These are phyloP conservation scores for Penicillium hesseltinei DNA, from an alignment of 2,329 filamentous ascomycete species.

Conservation along the genomic window DNA sequence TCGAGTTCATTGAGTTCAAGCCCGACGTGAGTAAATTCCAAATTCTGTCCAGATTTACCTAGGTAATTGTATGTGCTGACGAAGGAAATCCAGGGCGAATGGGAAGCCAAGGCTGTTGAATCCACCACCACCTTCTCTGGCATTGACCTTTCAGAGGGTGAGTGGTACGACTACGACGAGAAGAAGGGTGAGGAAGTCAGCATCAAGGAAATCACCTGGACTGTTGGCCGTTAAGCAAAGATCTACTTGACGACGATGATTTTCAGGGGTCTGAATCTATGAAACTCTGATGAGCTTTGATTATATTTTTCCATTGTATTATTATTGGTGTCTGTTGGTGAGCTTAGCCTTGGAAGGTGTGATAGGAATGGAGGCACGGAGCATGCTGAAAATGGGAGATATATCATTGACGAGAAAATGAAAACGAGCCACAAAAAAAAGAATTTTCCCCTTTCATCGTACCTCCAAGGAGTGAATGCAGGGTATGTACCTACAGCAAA, in stretches of 20 bases:
- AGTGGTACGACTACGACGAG: conserved; percentile 98
- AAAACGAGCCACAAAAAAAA: background rate
- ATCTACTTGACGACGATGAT: conserved; percentile 25
- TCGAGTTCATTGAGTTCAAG: conserved; percentile 89
- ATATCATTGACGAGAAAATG: background rate
- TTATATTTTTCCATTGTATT: conserved; percentile 4
- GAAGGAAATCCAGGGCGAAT: conserved; percentile 66
- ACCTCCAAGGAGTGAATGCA: background rate
- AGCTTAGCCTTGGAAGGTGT: background rate
- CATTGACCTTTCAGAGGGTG: conserved; percentile 82
- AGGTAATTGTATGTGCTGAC: conserved; percentile 5
- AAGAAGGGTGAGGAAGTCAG: conserved; percentile 89
- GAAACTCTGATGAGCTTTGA: conserved; percentile 10
- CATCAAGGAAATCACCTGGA: conserved; percentile 86
- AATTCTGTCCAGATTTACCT: background rate
- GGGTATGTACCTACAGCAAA: background rate
- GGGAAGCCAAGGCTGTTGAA: conserved; percentile 78
- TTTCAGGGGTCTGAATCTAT: background rate
- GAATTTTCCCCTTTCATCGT: too few relatives aligned
- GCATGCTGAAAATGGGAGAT: background rate
- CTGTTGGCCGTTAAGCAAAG: conserved; percentile 61
- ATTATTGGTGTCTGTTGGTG: background rate
- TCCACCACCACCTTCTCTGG: conserved; percentile 76
- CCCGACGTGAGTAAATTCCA: conserved; percentile 65
- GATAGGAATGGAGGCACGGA: background rate